Conservation (phyloP, 495 filamentous ascomycete genomes). For the Filosporella fistucella region DNA sequence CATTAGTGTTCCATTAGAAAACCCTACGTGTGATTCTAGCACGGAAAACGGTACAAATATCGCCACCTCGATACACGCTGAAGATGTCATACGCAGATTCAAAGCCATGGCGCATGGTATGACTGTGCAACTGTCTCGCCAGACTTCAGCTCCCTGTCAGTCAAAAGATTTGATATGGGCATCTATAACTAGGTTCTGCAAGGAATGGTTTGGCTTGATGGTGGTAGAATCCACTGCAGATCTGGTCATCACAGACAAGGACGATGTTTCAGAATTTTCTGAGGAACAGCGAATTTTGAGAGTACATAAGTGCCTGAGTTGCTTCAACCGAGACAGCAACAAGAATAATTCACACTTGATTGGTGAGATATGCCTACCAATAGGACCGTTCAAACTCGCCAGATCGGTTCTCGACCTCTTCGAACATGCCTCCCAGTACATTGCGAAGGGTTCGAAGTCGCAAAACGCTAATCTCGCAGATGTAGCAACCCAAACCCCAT, state of each 20-base stretch:
- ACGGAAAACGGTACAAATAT: no score
- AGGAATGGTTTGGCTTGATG: constrained; percentile 18
- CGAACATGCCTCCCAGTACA: constrained; percentile 5
- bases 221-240: constrained; percentile 3
- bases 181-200: constrained; percentile 12
- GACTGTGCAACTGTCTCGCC: no score
- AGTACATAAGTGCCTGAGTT: no score
- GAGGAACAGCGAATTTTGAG: constrained; percentile 9
- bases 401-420: constrained; percentile 10
- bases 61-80: no score
- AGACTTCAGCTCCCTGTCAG: no score
- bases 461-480: not conserved
- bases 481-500: constrained; percentile 16
- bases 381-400: constrained; percentile 24
- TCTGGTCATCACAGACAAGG: constrained; percentile 10
- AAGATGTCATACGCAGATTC: no score
- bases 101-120: no score
- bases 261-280: not conserved
- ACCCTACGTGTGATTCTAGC: no score
- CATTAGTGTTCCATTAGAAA: constrained; percentile 8
- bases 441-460: not conserved
- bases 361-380: constrained; percentile 10
- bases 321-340: not conserved
- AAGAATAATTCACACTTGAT: not conserved
- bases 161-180: no score